Base-by-base conservation (phyloP, 2,329 filamentous ascomycete genomes). In the Gyromitra esculenta region DNA sequence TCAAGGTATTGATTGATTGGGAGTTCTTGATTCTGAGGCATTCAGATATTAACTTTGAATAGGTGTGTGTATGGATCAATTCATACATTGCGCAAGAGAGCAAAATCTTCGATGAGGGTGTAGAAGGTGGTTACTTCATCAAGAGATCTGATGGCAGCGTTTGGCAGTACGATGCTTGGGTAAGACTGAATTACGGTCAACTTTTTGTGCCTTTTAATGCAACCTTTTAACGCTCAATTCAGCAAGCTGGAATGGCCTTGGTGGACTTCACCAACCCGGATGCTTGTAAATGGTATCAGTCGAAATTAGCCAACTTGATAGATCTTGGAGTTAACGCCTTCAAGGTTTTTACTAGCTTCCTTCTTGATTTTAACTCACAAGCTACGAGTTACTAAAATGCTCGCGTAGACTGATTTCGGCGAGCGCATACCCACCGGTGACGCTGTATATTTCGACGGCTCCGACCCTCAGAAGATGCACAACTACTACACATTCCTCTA, bases 201-300 rank as follows among this genome's bases (percentile, higher is more conserved):
- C 35, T 8, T 1, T 39, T 69, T 13, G 1, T 62, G 25, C 25
- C 54, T 31, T 45, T 13, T 18, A 15, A 9, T 18, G 39, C 54
- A 52, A 60, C 15, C 5, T 9, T 37, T 13, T 67, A 6, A 67
- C 37, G 1, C 5, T 35, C 5, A 41, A 35, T 25, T 18, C 45
- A 91, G 91, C 91, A 93, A 82, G 90, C 90, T 0, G 91, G 91
- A 43, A 93, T 93, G 91, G 91, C 87, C 2, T 84, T 92, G 1
- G 85, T 93, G 13, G 91, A 93, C 81, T 91, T 93, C 81, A 93
- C 91, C 7, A 93, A 92, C 82, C 91, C 90, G 0, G 88, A 85
- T 0, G 91, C 91, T 0, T 87, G 86, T 71, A 83, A 85, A 41
- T 93, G 91, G 91, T 92, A 90, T 80, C 85, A 85, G 15, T 83